These are phyloP conservation scores for Kazachstania martiniae DNA, from an alignment of 805 yeast species.

Conservation along the genomic window DNA sequence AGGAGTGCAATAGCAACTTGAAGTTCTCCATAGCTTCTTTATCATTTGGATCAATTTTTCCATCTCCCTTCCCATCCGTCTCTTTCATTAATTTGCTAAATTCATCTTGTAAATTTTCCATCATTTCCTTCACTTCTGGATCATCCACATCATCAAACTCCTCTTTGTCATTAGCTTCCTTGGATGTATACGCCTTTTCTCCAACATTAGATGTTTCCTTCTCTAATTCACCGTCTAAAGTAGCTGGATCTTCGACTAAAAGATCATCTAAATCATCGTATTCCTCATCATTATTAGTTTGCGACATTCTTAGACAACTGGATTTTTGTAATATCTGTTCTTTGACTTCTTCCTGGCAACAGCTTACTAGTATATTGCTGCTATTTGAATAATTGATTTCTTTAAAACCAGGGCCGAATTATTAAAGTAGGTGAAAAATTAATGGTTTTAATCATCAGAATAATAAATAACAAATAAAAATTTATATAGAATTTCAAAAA, in stretches of 20 bases:
- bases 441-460: too few relatives aligned
- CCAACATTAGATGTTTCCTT: slow-evolving; percentile 2
- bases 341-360: not conserved
- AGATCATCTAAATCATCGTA: slow-evolving; percentile 73
- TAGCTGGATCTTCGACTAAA: slow-evolving; percentile 38
- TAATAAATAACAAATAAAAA: too few relatives aligned
- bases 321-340: not conserved
- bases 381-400: too few relatives aligned
- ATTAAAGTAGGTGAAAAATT: too few relatives aligned
- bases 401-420: too few relatives aligned
- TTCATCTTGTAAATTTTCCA: slow-evolving; percentile 18
- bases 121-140: slow-evolving; percentile 26
- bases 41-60: slow-evolving; percentile 5
- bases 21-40: slow-evolving; percentile 25
- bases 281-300: slow-evolving; percentile 32
- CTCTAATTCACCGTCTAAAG: not conserved
- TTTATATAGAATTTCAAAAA: too few relatives aligned
- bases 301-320: not conserved
- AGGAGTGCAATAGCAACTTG: slow-evolving; percentile 25
- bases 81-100: slow-evolving; percentile 16
- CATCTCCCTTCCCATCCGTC: not conserved
- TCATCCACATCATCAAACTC: slow-evolving; percentile 41
- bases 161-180: slow-evolving; percentile 36
- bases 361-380: too few relatives aligned
- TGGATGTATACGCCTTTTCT: not conserved